Conservation (phyloP, 2,329 filamentous ascomycete species). For the Colletotrichum liriopes region DNA sequence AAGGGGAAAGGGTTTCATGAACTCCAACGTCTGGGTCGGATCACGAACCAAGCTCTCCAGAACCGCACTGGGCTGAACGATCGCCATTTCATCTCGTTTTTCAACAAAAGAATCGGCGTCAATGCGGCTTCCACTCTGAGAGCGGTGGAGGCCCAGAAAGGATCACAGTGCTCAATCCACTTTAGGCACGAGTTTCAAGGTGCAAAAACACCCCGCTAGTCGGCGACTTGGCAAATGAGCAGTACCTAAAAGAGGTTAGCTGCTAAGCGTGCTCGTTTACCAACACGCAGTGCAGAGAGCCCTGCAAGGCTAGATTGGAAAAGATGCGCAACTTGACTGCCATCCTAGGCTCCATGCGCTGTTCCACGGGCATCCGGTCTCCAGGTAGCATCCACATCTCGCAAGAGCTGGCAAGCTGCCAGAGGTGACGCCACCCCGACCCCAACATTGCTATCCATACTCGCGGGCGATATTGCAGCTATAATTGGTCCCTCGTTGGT, state of each 20-base stretch:
- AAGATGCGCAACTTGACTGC: too few relatives aligned
- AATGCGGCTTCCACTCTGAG: background rate
- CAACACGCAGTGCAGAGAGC: too few relatives aligned
- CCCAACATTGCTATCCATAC: background rate
- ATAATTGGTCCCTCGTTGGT: background rate
- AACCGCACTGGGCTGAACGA: background rate
- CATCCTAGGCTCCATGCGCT: too few relatives aligned
- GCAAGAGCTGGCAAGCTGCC: too few relatives aligned
- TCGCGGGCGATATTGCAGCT: background rate
- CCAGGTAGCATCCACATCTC: too few relatives aligned
- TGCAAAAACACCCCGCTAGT: background rate
- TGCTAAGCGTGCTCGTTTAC: background rate
- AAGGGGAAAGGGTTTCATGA: background rate
- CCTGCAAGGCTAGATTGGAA: background rate
- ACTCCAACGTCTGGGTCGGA: background rate
- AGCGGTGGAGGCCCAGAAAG: background rate
- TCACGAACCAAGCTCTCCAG: background rate
- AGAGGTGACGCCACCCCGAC: too few relatives aligned
- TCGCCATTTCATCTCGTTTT: background rate
- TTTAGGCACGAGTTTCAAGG: background rate
- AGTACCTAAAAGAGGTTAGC: background rate
- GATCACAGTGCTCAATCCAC: background rate
- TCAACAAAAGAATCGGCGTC: background rate
- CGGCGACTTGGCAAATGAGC: slow-evolving; percentile 2
- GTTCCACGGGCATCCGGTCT: too few relatives aligned